phyloP scores from a whole-genome alignment of 2,329 filamentous ascomycete genomes.

The Capronia coronata region DNA sequence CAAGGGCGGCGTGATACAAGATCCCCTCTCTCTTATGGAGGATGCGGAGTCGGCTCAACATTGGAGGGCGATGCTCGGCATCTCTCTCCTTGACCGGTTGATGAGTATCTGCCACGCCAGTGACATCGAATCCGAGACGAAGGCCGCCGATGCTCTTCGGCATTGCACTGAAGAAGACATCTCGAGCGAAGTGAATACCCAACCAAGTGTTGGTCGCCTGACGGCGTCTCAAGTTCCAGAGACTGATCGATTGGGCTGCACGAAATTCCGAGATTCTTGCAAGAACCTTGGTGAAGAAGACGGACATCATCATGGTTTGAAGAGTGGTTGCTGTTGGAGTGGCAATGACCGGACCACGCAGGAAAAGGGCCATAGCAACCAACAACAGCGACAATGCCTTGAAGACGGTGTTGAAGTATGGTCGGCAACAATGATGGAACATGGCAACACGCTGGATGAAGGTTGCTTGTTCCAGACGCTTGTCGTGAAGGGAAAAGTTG shows the following conservation, averaged over 20 bases:
- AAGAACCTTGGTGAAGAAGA: slow-evolving; percentile 2
- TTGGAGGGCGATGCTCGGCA: slow-evolving; percentile 3
- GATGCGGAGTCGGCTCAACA: slow-evolving; percentile 7
- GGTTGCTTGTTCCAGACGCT: slow-evolving; percentile 8
- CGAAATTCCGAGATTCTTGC: slow-evolving; percentile 1
- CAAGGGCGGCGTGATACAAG: slow-evolving; percentile 8
- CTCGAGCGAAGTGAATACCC: slow-evolving; percentile 21
- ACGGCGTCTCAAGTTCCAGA: slow-evolving; percentile 14
- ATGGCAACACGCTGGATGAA: slow-evolving; percentile 18
- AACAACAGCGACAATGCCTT: slow-evolving; percentile 10
- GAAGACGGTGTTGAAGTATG: slow-evolving; percentile 20
- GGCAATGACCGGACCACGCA: slow-evolving; percentile 14
- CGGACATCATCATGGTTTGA: slow-evolving; percentile 7
- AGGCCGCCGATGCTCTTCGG: slow-evolving; percentile 8
- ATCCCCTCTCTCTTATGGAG: slow-evolving; percentile 20
- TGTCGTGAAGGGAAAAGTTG: slow-evolving; percentile 12
- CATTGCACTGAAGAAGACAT: slow-evolving; percentile 15
- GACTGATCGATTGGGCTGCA: slow-evolving; percentile 1
- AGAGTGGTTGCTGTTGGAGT: slow-evolving; percentile 4
- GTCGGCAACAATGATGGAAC: slow-evolving; percentile 21
- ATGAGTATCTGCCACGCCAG: slow-evolving; percentile 9
- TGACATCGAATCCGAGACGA: slow-evolving; percentile 20
- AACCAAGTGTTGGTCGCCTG: slow-evolving; percentile 21
- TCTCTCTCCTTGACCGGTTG: slow-evolving; percentile 19
- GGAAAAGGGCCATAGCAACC: slow-evolving; percentile 7